Evolutionary conservation across 179 eudicot species (phyloP).

Genomic region (Amaranthus tricolor): DNA sequence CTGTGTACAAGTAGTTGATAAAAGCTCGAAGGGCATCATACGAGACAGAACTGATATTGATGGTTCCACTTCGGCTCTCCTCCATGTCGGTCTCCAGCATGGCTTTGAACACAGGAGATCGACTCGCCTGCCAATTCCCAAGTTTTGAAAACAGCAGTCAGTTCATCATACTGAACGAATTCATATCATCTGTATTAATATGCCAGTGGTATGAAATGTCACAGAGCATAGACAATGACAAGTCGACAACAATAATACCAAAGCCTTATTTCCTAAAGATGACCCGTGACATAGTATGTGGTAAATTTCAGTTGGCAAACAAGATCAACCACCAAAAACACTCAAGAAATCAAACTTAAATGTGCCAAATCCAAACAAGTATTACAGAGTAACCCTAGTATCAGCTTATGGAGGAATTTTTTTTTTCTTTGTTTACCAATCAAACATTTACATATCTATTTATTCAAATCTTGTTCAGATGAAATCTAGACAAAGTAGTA

Average conservation of each 20-base stretch:
- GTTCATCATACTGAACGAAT: neutral
- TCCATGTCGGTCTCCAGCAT: slow-evolving; percentile 90
- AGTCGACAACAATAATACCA: no score
- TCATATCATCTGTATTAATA: neutral
- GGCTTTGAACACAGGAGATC: slow-evolving; percentile 85
- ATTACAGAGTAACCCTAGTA: neutral
- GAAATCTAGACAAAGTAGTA: no score
- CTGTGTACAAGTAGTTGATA: slow-evolving; percentile 74
- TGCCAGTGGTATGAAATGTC: neutral
- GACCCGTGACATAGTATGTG: neutral
- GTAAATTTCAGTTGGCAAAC: neutral
- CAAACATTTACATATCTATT: no score
- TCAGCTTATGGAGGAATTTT: no score
- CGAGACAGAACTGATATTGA: slow-evolving; percentile 70
- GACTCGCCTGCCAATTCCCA: slow-evolving; percentile 47
- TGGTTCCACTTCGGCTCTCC: slow-evolving; percentile 80
- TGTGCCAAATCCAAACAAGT: neutral
- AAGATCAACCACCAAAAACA: neutral
- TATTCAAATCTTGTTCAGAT: no score
- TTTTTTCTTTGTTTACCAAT: no score
- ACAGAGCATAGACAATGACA: no score
- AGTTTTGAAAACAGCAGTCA: neutral
- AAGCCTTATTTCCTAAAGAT: no score
- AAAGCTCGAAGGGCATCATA: slow-evolving; percentile 69
- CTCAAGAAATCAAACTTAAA: neutral